Evolutionary conservation across 83 land plant species (phyloP).

Genomic region (Picea mariana): DNA sequence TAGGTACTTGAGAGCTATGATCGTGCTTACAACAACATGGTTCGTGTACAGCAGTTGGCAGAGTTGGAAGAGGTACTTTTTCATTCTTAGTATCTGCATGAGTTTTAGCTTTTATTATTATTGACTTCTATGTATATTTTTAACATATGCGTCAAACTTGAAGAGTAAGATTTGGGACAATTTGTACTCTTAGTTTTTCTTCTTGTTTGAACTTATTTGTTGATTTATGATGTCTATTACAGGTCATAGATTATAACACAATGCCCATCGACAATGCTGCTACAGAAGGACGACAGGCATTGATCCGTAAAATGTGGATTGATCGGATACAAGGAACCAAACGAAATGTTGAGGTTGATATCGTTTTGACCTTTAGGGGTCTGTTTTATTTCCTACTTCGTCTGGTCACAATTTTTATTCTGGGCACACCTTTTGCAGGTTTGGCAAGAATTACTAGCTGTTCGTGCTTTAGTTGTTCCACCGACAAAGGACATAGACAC

Average conservation of each 20-base stretch:
- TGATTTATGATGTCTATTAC: constrained; percentile 9
- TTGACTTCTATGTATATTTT: neutral
- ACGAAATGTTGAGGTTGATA: constrained; percentile 92
- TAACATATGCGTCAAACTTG: neutral
- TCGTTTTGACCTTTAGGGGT: neutral
- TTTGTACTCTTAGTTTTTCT: neutral
- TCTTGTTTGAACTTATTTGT: constrained; percentile 8
- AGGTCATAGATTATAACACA: constrained; percentile 96
- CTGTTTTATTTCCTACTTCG: neutral
- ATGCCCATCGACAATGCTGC: constrained; percentile 65
- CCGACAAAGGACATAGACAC: constrained; percentile 93
- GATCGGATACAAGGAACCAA: constrained; percentile 95
- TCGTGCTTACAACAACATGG: constrained; percentile 98
- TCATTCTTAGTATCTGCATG: neutral
- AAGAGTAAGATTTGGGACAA: neutral
- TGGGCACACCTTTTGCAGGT: constrained; percentile 51
- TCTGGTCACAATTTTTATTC: neutral
- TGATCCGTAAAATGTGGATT: constrained; percentile 98
- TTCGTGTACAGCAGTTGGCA: constrained; percentile 94
- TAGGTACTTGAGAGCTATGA: constrained; percentile 99
- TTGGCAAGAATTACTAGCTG: constrained; percentile 91
- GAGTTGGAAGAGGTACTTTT: constrained; percentile 90
- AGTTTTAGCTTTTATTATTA: neutral
- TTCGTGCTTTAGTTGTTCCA: constrained; percentile 94
- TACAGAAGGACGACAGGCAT: constrained; percentile 63